A percentile compares a stretch with the other conserved stretches of the same genome.
These are phyloP conservation scores for Penicillium verrucosum DNA, from an alignment of 2,329 filamentous ascomycete species.

Conservation along the genomic window DNA sequence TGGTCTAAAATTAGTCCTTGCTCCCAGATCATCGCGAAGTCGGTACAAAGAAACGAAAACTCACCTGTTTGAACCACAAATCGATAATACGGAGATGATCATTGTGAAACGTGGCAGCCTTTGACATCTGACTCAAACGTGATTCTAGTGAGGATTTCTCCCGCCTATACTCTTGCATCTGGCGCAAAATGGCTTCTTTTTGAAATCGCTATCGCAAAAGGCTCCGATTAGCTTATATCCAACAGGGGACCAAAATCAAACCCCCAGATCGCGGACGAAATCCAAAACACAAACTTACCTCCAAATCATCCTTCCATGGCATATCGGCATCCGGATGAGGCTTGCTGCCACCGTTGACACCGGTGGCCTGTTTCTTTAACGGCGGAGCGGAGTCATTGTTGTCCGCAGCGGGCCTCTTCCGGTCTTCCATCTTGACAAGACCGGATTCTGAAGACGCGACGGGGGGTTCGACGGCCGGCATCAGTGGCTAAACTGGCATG, in stretches of 20 bases:
- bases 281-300: conserved; percentile 55
- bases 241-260: background rate
- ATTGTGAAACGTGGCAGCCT: conserved; percentile 77
- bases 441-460: conserved; percentile 73
- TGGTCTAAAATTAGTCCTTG: conserved; percentile 21
- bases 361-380: conserved; percentile 79
- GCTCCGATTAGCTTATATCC: conserved; percentile 31
- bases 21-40: background rate
- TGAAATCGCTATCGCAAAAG: conserved; percentile 66
- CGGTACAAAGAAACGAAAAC: conserved; percentile 26
- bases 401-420: conserved; percentile 88
- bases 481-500: conserved; percentile 62
- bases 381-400: conserved; percentile 82
- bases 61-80: conserved; percentile 89
- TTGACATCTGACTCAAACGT: conserved; percentile 75
- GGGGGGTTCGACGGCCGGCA: conserved; percentile 78
- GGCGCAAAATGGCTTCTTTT: conserved; percentile 94
- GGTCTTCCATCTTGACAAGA: conserved; percentile 96
- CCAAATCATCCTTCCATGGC: conserved; percentile 67
- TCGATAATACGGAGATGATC: conserved; percentile 89
- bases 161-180: conserved; percentile 97
- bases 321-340: conserved; percentile 65
- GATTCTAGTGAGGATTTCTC: conserved; percentile 78
- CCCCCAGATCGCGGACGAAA: background rate
- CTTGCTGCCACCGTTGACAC: conserved; percentile 68